Base-by-base conservation (phyloP, 495 filamentous ascomycete species). In the Penicillium manginii region DNA sequence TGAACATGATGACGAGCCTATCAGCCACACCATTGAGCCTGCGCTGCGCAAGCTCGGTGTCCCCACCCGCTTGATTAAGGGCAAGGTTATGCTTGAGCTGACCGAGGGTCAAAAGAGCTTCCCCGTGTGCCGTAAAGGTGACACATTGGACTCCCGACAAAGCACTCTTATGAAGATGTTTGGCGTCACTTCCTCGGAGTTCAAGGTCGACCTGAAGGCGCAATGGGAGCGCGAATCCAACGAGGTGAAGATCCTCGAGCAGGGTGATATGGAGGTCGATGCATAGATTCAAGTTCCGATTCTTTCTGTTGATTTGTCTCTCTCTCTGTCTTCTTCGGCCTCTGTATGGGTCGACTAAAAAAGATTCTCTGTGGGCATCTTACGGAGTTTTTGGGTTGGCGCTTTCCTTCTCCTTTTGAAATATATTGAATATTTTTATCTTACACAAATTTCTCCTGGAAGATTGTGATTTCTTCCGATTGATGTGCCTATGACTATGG, bases 161-260 rank as follows among this genome's bases (percentile, higher is more conserved):
- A 97, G 93, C 60, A 86, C 90, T 50, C 73, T 98, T 67, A 72
- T 98, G 74, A 98, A 98, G 85, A 82, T 96, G 70, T 98, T 98
- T 78, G 90, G 91, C 52, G 83, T 96, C 22, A 87, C 86, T 37
- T 88, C 91, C 72, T 87, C 92, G 55, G 93, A 97, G 79, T 98
- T 98, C 76, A 83, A 79, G 61, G 85, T 98, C 21, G 74, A 84
- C 61, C 71, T 96, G 55, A 78, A 90, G 71, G 92, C 91, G 62
- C 79, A 70, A 57, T 84, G 80, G 79, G 71, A 66, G 4, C 65
- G 74, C 57, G 68, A 68, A 45, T 73, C 66, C 11, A 74, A 72
- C 14, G 68, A 80, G 60, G 69, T 83, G 10, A 74, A 72, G 60
- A 67, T 79, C 22, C 51, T 78, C 52, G 73, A 77, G 60, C 61